A percentile compares a stretch with the other conserved stretches of the same genome.
Evolutionary conservation across 805 yeast species (phyloP).

Genomic region (Yamadazyma tumulicola): DNA sequence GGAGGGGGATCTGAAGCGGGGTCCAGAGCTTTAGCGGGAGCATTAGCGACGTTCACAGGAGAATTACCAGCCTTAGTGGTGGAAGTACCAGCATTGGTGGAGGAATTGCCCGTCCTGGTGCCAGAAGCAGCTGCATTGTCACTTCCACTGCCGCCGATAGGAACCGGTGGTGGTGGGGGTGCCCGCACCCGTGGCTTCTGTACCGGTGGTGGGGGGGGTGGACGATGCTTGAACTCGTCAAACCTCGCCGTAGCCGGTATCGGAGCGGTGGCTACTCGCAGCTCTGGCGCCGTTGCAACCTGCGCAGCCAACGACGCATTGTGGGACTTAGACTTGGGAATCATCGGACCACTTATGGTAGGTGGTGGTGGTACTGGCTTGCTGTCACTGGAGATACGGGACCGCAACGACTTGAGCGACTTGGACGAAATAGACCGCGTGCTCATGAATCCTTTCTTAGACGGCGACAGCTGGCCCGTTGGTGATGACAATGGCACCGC

Average conservation of each 20-base stretch:
- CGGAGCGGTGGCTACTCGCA: slow-evolving; percentile 38
- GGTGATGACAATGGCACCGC: slow-evolving; percentile 7
- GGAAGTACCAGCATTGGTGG: neutral
- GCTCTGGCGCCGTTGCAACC: slow-evolving; percentile 12
- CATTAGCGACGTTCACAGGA: slow-evolving; percentile 3
- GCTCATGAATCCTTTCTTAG: slow-evolving; percentile 20
- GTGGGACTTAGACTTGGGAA: slow-evolving; percentile 43
- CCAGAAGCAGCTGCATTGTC: slow-evolving; percentile 10
- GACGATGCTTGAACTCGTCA: slow-evolving; percentile 32
- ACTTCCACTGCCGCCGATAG: slow-evolving; percentile 1
- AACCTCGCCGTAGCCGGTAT: slow-evolving; percentile 28
- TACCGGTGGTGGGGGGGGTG: slow-evolving; percentile 44
- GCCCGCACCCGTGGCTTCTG: slow-evolving; percentile 27
- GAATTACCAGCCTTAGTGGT: neutral
- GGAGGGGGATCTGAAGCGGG: slow-evolving; percentile 11
- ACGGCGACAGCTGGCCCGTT: slow-evolving; percentile 6
- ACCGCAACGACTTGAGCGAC: slow-evolving; percentile 29
- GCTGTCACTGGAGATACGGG: slow-evolving; percentile 17
- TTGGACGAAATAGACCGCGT: slow-evolving; percentile 39
- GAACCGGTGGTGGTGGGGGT: slow-evolving; percentile 9
- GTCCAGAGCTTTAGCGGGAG: slow-evolving; percentile 6
- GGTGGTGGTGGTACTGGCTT: neutral
- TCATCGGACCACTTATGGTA: slow-evolving; percentile 6
- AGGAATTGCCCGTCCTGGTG: neutral
- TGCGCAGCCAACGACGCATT: slow-evolving; percentile 32